phyloP scores from a whole-genome alignment of 2,329 filamentous ascomycete genomes.

The Calonectria hawksworthii region DNA sequence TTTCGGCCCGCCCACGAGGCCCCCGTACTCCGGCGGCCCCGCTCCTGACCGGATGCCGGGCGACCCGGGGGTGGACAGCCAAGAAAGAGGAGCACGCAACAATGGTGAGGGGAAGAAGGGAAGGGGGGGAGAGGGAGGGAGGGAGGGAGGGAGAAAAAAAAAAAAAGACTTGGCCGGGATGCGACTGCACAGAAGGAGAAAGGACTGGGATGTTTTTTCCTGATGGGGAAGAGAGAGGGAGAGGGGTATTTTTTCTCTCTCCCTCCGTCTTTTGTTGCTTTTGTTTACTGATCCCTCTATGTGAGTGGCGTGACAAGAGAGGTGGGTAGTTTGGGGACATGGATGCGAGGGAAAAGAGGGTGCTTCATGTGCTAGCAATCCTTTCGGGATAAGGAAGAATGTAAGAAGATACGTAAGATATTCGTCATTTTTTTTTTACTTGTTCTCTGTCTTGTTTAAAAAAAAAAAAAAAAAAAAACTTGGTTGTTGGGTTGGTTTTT shows the following conservation, averaged over 20 bases:
- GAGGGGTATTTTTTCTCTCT: not conserved
- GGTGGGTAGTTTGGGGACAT: not conserved
- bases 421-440: not conserved
- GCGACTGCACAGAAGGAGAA: not conserved
- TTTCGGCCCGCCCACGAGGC: slow-evolving; percentile 6
- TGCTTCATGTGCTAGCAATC: slow-evolving; percentile 8
- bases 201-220: not conserved
- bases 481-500: not conserved
- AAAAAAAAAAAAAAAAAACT: not conserved
- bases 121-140: not conserved
- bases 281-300: not conserved
- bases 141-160: not conserved
- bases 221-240: not conserved
- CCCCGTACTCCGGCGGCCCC: slow-evolving; percentile 14
- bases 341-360: not conserved
- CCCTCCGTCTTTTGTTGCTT: not conserved
- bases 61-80: not conserved
- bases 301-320: not conserved
- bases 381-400: not conserved
- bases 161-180: not conserved
- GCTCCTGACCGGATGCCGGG: slow-evolving; percentile 9
- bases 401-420: slow-evolving; percentile 1
- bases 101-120: not conserved
- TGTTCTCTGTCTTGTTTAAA: not conserved
- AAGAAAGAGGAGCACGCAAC: not conserved